Conservation (phyloP, 1,139 yeast species). For the Pichia sp. region DNA sequence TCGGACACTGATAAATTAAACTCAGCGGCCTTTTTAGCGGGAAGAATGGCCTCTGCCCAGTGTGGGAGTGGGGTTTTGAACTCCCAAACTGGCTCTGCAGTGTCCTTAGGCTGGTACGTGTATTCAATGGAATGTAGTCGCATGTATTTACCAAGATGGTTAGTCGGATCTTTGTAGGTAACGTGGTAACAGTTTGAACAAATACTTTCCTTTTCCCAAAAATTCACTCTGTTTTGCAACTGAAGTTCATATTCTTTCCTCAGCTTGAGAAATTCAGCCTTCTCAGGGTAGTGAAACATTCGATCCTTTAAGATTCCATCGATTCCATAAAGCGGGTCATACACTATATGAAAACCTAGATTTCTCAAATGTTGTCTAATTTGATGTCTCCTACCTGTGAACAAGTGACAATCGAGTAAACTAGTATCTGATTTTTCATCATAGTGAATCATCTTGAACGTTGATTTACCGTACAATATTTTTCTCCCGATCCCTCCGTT, state of each 20-base stretch:
- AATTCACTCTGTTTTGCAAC: constrained; percentile 8
- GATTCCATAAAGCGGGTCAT: constrained; percentile 55
- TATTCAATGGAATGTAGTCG: constrained; percentile 55
- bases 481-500: constrained; percentile 20
- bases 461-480: constrained; percentile 37
- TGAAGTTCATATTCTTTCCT: constrained; percentile 5
- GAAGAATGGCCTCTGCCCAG: constrained; percentile 32
- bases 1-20: not conserved
- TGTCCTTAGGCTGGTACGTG: constrained; percentile 5
- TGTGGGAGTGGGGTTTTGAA: constrained; percentile 35
- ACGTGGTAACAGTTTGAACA: constrained; percentile 47
- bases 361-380: constrained; percentile 64
- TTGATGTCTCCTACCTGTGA: constrained; percentile 75
- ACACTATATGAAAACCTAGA: constrained; percentile 61
- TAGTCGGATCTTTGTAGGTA: constrained; percentile 37
- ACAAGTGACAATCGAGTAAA: constrained; percentile 55
- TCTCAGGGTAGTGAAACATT: constrained; percentile 17
- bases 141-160: constrained; percentile 35
- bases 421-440: constrained; percentile 39
- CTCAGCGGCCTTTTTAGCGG: not conserved
- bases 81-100: not conserved
- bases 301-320: constrained; percentile 9
- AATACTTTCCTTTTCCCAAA: constrained; percentile 11
- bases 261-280: constrained; percentile 14
- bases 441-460: constrained; percentile 35